A percentile compares a stretch with the other conserved stretches of the same genome.
Conservation (phyloP, 169 alveolate species). For the Theileria orientalis region DNA sequence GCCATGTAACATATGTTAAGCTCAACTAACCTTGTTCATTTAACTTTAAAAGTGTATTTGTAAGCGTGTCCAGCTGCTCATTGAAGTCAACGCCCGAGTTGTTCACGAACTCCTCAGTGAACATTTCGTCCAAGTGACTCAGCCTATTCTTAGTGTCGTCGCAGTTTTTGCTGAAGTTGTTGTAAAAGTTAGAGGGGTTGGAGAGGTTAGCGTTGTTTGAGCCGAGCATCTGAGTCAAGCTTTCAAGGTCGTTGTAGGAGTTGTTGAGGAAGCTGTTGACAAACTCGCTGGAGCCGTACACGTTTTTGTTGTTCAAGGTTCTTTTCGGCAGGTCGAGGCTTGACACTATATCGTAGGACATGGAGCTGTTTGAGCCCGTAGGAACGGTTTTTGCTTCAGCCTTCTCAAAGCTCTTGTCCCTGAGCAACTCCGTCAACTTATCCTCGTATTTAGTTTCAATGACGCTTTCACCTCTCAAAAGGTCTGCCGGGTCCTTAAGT, state of each 20-base stretch:
- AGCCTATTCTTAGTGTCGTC: too few relatives aligned
- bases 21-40: constrained; percentile 43
- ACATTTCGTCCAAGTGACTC: constrained; percentile 25
- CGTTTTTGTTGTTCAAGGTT: not conserved
- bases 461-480: constrained; percentile 24
- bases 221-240: too few relatives aligned
- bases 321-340: constrained; percentile 8
- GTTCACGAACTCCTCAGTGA: constrained; percentile 28
- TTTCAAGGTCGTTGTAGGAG: not conserved
- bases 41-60: constrained; percentile 51
- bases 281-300: not conserved
- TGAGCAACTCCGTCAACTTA: constrained; percentile 35
- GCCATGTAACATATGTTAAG: not conserved
- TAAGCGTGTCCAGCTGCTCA: constrained; percentile 29
- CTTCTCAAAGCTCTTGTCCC: not conserved
- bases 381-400: not conserved
- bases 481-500: constrained; percentile 60
- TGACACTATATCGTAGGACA: constrained; percentile 16
- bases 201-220: not conserved
- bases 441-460: constrained; percentile 18
- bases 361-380: not conserved
- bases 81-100: constrained; percentile 19
- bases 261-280: not conserved
- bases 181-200: not conserved
- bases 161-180: not conserved